Base-by-base conservation (phyloP, 148 eudicot species). In the Cornus kousa region DNA sequence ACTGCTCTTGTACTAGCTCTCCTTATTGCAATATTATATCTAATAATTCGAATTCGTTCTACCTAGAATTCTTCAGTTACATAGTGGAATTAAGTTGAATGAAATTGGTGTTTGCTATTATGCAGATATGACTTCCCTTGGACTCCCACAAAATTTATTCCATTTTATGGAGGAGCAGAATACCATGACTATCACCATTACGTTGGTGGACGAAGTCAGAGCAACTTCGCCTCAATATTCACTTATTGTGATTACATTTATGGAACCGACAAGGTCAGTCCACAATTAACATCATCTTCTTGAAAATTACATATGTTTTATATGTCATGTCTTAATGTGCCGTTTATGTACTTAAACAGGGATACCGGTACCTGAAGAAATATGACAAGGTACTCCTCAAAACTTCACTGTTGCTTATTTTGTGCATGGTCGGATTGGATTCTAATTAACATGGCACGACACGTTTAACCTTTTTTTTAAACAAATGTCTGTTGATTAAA, bases 151-250 rank as follows among this genome's bases (percentile, higher is more conserved):
- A 92, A 92, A 83, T 91, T 80, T 80, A 91, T 94, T 65, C 98
- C 98, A 13, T 94, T 92, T 81, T 94, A 94, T 83, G 97, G 97
- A 53, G 98, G 95, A 68, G 91, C 97, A 74, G 85, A 86, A 68
- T 89, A 87, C 82, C 98, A 94, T 83, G 97, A 94, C 80, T 94
- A 94, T 81, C 98, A 94, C 87, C 98, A 94, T 85, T 94, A 80
- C 70, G 98, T 94, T 81, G 97, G 98, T 28, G 90, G 86, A 24
- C 86, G 81, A 79, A 86, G 95, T 81, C 98, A 92, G 20, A 90
- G 97, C 82, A 94, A 94, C 73, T 94, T 94, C 74, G 93, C 98
- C 39, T 94, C 98, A 0, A 89, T 94, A 7, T 94, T 94, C 83
- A 94, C 98, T 57, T 94, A 94, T 76, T 92, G 98, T 82, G 98